Evolutionary conservation across 1,139 yeast genomes (phyloP).

Genomic region (Suhomyces chickasaworum): DNA sequence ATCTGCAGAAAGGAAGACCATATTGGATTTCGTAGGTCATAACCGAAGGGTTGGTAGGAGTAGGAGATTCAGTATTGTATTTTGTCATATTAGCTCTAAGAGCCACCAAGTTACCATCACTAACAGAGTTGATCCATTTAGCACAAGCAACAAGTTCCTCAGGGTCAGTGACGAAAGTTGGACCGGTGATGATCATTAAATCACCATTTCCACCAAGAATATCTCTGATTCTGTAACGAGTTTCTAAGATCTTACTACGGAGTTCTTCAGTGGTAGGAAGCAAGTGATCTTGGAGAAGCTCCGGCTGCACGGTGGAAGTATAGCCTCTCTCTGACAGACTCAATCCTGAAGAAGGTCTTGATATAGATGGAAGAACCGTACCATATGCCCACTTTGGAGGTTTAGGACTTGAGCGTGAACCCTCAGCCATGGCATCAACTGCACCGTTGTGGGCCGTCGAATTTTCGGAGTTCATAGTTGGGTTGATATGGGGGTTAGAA

Average conservation of each 20-base stretch:
- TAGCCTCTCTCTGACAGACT: conserved; percentile 30
- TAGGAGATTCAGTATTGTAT: conserved; percentile 22
- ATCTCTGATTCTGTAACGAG: conserved; percentile 20
- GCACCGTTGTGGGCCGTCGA: not conserved
- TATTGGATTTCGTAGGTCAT: conserved; percentile 39
- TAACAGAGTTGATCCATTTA: conserved; percentile 35
- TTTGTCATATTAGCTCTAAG: conserved; percentile 38
- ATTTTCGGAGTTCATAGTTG: not conserved
- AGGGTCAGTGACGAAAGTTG: conserved; percentile 31
- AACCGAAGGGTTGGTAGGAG: conserved; percentile 18
- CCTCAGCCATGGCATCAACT: not conserved
- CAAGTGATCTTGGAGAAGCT: conserved; percentile 44
- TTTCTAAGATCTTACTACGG: conserved; percentile 29
- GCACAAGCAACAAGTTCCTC: conserved; percentile 43
- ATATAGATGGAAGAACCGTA: conserved; percentile 2
- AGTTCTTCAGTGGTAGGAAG: conserved; percentile 35
- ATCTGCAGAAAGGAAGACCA: conserved; percentile 45
- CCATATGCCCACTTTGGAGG: conserved; percentile 12
- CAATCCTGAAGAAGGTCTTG: conserved; percentile 23
- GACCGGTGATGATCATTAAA: conserved; percentile 45
- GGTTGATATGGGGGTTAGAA: not conserved
- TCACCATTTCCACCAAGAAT: conserved; percentile 17
- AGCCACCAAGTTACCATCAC: conserved; percentile 11
- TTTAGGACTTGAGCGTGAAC: not conserved
- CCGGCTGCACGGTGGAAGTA: conserved; percentile 35